Evolutionary conservation across 2,329 filamentous ascomycete genomes (phyloP).

Genomic region (Fusarium coffeatum): DNA sequence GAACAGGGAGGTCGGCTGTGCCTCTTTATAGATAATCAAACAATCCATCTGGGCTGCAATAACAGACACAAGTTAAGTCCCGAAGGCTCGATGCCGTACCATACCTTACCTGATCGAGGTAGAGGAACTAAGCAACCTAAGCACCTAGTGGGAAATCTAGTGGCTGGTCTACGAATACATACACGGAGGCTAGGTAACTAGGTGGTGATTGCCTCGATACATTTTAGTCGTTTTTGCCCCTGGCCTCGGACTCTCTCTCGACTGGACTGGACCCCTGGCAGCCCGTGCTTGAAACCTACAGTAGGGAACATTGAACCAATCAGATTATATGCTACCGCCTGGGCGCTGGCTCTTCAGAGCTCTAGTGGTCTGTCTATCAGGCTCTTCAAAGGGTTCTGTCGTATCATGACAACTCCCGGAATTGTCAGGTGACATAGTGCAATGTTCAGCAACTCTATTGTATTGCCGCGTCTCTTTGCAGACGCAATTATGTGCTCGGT

Average conservation of each 20-base stretch:
- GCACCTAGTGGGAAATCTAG: neutral
- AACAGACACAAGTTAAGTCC: constrained; percentile 5
- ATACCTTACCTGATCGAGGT: neutral
- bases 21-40: constrained; percentile 14
- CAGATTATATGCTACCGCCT: neutral
- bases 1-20: constrained; percentile 1
- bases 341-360: constrained; percentile 6
- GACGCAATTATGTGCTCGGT: constrained; percentile 16
- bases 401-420: constrained; percentile 9
- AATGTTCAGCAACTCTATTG: constrained; percentile 10
- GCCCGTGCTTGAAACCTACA: constrained; percentile 19
- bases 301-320: constrained; percentile 10
- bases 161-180: constrained; percentile 5
- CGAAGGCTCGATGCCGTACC: neutral
- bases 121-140: neutral
- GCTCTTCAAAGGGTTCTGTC: neutral
- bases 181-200: neutral
- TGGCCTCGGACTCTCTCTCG: neutral
- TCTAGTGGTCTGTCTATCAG: constrained; percentile 28
- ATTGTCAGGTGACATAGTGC: constrained; percentile 13
- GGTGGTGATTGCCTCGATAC: neutral
- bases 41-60: neutral
- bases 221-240: constrained; percentile 16
- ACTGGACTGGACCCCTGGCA: neutral
- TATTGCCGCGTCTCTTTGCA: neutral